Evolutionary conservation across 257 asterid species (phyloP).

Genomic region (Nicotiana sylvestris): DNA sequence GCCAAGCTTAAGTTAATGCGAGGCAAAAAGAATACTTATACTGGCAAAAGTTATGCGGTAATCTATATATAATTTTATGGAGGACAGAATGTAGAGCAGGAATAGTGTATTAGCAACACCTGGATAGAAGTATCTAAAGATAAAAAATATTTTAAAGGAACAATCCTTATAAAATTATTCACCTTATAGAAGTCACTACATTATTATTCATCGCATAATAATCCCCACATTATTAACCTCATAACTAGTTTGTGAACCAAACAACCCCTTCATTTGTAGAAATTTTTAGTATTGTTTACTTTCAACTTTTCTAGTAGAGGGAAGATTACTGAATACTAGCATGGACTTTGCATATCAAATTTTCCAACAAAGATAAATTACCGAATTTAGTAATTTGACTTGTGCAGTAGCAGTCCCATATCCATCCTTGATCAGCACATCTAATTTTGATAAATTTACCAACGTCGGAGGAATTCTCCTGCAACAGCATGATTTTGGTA

Average conservation of each 20-base stretch:
- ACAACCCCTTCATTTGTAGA: neutral
- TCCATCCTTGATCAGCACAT: constrained; percentile 71
- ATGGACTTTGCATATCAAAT: neutral
- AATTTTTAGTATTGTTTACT: neutral
- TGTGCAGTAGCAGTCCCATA: constrained; percentile 60
- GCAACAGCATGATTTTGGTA: constrained; percentile 19
- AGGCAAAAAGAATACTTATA: neutral
- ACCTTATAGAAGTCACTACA: neutral
- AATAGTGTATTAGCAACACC: neutral
- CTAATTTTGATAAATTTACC: constrained; percentile 73
- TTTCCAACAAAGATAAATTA: constrained; percentile 21
- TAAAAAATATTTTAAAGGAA: neutral
- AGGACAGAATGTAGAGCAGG: neutral
- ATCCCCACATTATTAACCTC: neutral
- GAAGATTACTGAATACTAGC: neutral
- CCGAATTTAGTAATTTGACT: constrained; percentile 66
- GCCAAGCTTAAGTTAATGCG: neutral
- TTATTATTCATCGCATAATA: neutral
- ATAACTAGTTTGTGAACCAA: neutral
- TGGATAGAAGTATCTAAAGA: neutral
- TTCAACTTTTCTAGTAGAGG: neutral
- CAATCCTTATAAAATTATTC: neutral
- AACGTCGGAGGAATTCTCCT: constrained; percentile 77
- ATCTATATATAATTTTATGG: neutral
- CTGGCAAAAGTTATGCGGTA: neutral